Evolutionary conservation across 139 green algal species (phyloP).

Genomic region (Picochlorum costavermella): DNA sequence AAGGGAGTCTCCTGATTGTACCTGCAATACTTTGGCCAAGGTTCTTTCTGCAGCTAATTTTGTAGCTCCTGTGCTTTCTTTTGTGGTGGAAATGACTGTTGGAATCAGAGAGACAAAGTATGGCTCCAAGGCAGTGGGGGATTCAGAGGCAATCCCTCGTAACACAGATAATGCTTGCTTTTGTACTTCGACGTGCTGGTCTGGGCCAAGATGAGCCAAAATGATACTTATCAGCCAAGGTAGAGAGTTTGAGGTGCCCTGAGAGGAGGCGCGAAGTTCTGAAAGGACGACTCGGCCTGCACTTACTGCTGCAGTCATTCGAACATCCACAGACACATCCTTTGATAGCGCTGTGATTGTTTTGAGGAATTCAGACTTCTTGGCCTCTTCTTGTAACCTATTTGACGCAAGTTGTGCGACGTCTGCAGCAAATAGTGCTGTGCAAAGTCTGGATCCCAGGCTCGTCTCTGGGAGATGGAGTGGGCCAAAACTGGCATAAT

Average conservation of each 20-base stretch:
- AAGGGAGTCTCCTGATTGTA: conserved; percentile 27
- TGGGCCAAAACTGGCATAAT: conserved; percentile 28
- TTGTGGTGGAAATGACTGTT: conserved; percentile 40
- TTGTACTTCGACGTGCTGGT: conserved; percentile 61
- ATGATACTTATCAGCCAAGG: conserved; percentile 31
- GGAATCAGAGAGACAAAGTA: conserved; percentile 52
- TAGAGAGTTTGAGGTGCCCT: conserved; percentile 11
- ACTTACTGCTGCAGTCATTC: conserved; percentile 40
- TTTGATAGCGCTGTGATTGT: conserved; percentile 19
- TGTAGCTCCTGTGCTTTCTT: conserved; percentile 29
- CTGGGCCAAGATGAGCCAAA: conserved; percentile 52
- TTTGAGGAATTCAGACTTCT: conserved; percentile 7
- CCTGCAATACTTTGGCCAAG: conserved; percentile 34
- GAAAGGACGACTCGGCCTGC: conserved; percentile 9
- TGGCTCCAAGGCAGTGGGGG: not conserved
- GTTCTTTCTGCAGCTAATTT: conserved; percentile 46
- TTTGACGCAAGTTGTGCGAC: conserved; percentile 16
- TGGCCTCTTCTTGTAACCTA: conserved; percentile 29
- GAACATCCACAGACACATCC: conserved; percentile 40
- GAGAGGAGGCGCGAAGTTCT: conserved; percentile 6
- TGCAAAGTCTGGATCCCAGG: conserved; percentile 17
- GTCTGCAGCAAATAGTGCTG: conserved; percentile 21
- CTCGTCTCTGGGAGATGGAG: conserved; percentile 1
- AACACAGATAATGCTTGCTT: conserved; percentile 51
- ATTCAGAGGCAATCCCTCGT: conserved; percentile 26